Evolutionary conservation across 1,284 basidiomycete species (phyloP), one percentile per base, ranked within the genome.

Genomic region (Irpex lacteus): DNA sequence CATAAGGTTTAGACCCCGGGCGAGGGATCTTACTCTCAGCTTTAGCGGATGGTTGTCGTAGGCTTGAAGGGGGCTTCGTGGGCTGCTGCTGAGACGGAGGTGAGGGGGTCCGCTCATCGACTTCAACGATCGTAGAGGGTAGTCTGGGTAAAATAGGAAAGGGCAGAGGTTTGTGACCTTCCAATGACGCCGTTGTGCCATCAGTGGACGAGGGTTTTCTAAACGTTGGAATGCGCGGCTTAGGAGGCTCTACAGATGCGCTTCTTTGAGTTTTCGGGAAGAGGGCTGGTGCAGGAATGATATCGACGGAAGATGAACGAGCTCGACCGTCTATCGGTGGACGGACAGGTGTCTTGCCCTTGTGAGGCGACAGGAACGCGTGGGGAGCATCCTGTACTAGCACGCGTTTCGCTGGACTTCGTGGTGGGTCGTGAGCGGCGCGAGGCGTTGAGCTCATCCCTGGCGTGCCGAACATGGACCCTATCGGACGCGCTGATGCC

Each of bases 1-100:
- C 76, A 72, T 91, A 91, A 0, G 90, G 89, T 66, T 90, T 91
- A 15, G 74, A 73, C 36, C 84, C 86, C 60, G 88, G 85, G 60
- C 90, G 79, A 5, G 90, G 90, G 67, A 92, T 92, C 73, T 81
- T 83, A 73, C 90, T 90, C 0, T 70, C 75, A n/a, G 79, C 77
- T 19, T 74, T 72, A 18, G 80, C 78, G 19, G 80, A 74, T 1
- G 81, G 76, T 68, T 88, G 86, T 68, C 83, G 86, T 60, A 89
- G 70, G 56, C 66, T 79, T 13, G 85, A 85, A 59, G 68, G 63
- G 34, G 78, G 72, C 53, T 70, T 70, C 65, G 63, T 69, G 67
- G 21, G 63, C 19, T 56, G 50, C 62, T 40, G 18, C 44, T 65
- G 32, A n/a, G 52, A 26, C 26, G 26, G 26, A 26, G 19, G 61